Base-by-base conservation (phyloP, 768 basidiomycete species). In the Xerocomellus chrysenteron region DNA sequence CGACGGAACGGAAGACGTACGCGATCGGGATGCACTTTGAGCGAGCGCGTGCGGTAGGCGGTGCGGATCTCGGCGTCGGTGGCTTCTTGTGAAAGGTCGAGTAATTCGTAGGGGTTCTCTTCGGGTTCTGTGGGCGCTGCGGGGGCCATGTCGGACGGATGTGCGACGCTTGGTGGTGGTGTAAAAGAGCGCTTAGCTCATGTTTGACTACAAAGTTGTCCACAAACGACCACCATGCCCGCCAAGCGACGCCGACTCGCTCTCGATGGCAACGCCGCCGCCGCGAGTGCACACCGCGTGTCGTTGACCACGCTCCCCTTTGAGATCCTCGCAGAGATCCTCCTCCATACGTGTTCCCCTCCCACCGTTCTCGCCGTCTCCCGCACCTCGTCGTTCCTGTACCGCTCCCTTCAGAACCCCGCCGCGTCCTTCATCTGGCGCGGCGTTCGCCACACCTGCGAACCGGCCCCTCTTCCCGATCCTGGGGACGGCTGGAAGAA, bases 21-120 rank as follows among this genome's bases (percentile, higher is more conserved):
- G 21, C 21, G 21, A 67, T 93, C 92, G 30, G 92, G 92, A 73
- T 94, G 92, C 36, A 92, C 89, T 75, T 91, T 92, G 63, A 91
- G 78, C 2, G 92, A 92, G 30, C 83, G 78, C 56, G 89, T 80
- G 40, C 91, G 81, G 62, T 92, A 94, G 0, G 91, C 90, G 3
- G 85, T 89, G 55, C 82, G 80, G 51, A 94, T 89, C 60, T 92
- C 90, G 21, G 21, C 21, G 21, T 21, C 21, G 21, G 21, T 21
- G 21, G 21, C 79, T 59, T 90, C 88, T 40, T 77, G 63, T 7
- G 76, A 75, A 32, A 92, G 61, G 3, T 76, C 80, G 2, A 93
- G 75, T 0, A 92, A 75, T 50, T 91, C 87, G 67, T 93, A 94
- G 0, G 92, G 83, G 63, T 87, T 85, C 28, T 76, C 69, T 54